Evolutionary conservation across 352 stramenopile genomes (phyloP).

Genomic region (Elongisporangium prolatum): DNA sequence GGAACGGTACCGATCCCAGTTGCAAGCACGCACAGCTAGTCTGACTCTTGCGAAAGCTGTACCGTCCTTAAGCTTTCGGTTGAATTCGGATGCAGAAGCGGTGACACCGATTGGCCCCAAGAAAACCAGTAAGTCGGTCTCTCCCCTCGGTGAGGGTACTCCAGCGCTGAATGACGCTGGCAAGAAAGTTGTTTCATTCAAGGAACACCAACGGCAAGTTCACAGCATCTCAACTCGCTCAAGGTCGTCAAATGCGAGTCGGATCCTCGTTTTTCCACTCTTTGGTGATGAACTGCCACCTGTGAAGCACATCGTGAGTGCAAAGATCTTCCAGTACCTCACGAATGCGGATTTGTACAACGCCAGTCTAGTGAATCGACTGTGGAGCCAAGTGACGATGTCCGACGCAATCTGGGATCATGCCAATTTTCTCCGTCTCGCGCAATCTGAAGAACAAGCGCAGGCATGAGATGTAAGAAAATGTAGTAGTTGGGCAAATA

Average conservation of each 20-base stretch:
- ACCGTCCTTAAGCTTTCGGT: constrained; percentile 11
- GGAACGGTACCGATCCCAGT: constrained; percentile 42
- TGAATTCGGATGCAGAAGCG: constrained; percentile 6
- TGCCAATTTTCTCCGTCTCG: constrained; percentile 43
- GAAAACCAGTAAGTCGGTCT: not conserved
- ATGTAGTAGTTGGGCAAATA: not conserved
- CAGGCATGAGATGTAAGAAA: not conserved
- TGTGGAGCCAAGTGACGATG: constrained; percentile 79
- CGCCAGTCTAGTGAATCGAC: constrained; percentile 73
- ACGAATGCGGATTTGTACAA: constrained; percentile 79
- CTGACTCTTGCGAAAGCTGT: constrained; percentile 3
- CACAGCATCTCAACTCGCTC: not conserved
- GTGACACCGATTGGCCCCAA: not conserved
- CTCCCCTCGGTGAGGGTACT: not conserved
- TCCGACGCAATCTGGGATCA: constrained; percentile 75
- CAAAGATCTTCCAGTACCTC: constrained; percentile 66
- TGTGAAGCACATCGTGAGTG: constrained; percentile 52
- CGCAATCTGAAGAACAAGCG: not conserved
- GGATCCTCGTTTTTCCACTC: constrained; percentile 65
- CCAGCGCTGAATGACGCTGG: not conserved
- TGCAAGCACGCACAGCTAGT: constrained; percentile 21
- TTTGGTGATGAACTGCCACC: constrained; percentile 61
- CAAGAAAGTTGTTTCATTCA: not conserved
- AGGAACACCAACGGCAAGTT: not conserved
- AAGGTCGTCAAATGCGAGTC: constrained; percentile 5